Evolutionary conservation across 805 yeast species (phyloP), one percentile per base, ranked within the genome.

Genomic region (Saccharomyces kudriavzevii): DNA sequence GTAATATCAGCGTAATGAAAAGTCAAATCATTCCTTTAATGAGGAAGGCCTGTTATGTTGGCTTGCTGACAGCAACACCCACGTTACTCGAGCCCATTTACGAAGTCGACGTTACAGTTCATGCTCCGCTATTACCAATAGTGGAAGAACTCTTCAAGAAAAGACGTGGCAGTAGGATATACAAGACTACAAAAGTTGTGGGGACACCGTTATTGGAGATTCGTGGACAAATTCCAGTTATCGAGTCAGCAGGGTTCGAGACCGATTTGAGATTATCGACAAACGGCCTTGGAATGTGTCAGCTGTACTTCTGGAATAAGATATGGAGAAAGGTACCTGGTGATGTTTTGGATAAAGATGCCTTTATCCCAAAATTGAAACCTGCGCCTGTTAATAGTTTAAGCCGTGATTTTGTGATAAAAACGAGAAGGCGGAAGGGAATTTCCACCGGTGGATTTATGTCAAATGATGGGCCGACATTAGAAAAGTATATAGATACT

Each of bases 371-470:
- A 4, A 77, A 83, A 45, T 74, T 92, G 65, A 82, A 82, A 59
- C 88, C 96, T 0, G 96, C 94, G 1, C 84, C 85, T 5, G 70
- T 75, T 0, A 73, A 73, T 9, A 82, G 87, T 2, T 71, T 91
- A 54, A 92, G 97, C 1, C 75, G 99, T 54, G 99, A 94, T 69
- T 89, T 90, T 62, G 84, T 89, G 29, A 71, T 89, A 71, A 94
- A 95, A 68, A 89, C 97, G 0, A 77, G 99, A 66, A 81, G 83
- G 61, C 78, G 97, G 61, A 92, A 90, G 66, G 98, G 97, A 0
- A 70, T 92, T 35, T 77, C 82, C 6, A 88, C 84, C 13, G 95
- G 85, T 56, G 70, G 68, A 8, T 59, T 59, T 48, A 58, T 59
- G 57, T 57, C 66, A 1, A 60, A 63, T 27, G 69, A 63, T 31